Base-by-base conservation (phyloP, 768 basidiomycete genomes). In the Phallus indusiatus region DNA sequence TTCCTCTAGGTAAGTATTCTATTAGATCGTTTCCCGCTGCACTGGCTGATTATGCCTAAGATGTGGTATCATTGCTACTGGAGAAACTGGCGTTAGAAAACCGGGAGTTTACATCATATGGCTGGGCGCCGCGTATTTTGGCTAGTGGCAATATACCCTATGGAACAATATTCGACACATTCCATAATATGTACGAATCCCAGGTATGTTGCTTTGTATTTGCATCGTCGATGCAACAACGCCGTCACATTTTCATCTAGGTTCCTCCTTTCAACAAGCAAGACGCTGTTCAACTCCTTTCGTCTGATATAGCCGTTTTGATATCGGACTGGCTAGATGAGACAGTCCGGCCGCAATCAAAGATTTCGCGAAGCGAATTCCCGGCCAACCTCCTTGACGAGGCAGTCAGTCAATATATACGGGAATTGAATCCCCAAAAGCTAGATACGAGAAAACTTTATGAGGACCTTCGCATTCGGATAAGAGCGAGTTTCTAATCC, bases 141-240 rank as follows among this genome's bases (percentile, higher is more conserved):
- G 76, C 84, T 18, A 86, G 93, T 69, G 94, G 87, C 56, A 84
- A 86, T 1, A 85, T 94, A 21, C 86, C 90, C 9, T 86, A 82
- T 64, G 76, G 80, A 36, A 89, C 93, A 59, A 78, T 94, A 55
- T 95, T 92, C 82, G 86, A 90, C 64, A 81, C 87, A 20, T 78
- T 91, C 63, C 86, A 90, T 64, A 86, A 86, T 68, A 86, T 92
- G 80, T 89, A 90, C 62, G 88, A 92, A 68, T 89, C 88, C 22
- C 88, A 92, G 74, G 94, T 93, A 70, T 66, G 76, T 70, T 18
- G 33, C 53, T 24, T 55, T 28, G 20, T 35, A 24, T 36, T 14
- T 33, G 21, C 55, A 9, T 50, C 17, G 37, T 14, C 57, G 9
- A 42, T n/a, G 9, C 5, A 42, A 61, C 21, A 65, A 60, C 17